Evolutionary conservation across 257 asterid genomes (phyloP).

Genomic region (Solanum ahanhuiri): DNA sequence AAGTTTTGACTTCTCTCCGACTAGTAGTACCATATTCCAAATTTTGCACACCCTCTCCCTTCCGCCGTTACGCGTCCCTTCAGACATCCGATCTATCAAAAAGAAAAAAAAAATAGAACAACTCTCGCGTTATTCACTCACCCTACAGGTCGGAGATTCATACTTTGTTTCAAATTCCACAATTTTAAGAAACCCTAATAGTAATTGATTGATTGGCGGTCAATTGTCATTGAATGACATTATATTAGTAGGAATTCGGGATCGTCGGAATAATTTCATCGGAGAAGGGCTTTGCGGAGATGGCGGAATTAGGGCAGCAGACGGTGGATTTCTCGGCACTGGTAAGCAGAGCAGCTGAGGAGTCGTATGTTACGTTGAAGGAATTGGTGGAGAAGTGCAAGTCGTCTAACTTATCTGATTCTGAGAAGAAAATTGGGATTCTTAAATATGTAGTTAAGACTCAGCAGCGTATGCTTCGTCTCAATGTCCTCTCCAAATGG

Average conservation of each 20-base stretch:
- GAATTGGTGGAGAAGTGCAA: slow-evolving; percentile 85
- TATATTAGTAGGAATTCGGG: neutral
- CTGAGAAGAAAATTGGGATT: slow-evolving; percentile 91
- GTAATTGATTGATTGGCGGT: neutral
- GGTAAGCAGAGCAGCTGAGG: slow-evolving; percentile 80
- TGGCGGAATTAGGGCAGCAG: slow-evolving; percentile 82
- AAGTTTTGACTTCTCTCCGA: neutral
- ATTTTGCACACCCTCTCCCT: neutral
- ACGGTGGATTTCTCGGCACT: slow-evolving; percentile 80
- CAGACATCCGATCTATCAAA: neutral
- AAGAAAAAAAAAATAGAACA: neutral
- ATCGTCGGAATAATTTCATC: neutral
- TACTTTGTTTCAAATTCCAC: neutral
- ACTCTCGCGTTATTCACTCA: neutral
- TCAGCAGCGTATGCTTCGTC: slow-evolving; percentile 97
- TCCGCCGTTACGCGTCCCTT: neutral
- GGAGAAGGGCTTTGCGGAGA: slow-evolving; percentile 9
- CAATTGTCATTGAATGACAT: neutral
- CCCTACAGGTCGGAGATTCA: neutral
- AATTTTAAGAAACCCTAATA: slow-evolving; percentile 5
- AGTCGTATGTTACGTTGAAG: slow-evolving; percentile 56
- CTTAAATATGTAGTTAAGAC: slow-evolving; percentile 84
- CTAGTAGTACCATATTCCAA: neutral
- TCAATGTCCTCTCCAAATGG: slow-evolving; percentile 98
- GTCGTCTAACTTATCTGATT: slow-evolving; percentile 59